phyloP scores from a whole-genome alignment of 768 basidiomycete species.

The Hysterangium stoloniferum region DNA sequence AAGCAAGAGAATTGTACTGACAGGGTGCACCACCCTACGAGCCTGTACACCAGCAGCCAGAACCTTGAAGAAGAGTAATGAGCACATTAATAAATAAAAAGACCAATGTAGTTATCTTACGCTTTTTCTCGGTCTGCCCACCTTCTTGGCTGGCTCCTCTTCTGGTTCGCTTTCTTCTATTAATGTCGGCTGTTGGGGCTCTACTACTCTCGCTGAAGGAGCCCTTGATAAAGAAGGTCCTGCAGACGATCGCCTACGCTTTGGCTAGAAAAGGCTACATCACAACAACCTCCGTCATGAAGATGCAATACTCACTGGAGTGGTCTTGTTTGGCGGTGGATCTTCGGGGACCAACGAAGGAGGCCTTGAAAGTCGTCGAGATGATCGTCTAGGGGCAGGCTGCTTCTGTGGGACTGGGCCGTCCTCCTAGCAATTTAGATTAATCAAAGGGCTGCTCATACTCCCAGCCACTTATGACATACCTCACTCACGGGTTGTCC shows the following conservation, averaged over 20 bases:
- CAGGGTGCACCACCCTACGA: constrained; percentile 47
- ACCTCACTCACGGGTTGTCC: constrained; percentile 60
- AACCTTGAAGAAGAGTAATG: constrained; percentile 24
- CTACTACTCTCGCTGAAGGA: constrained; percentile 26
- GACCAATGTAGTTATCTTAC: constrained; percentile 9
- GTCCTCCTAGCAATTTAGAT: constrained; percentile 17
- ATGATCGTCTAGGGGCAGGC: constrained; percentile 42
- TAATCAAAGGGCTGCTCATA: constrained; percentile 11
- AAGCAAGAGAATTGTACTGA: constrained; percentile 20
- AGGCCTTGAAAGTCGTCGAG: constrained; percentile 55
- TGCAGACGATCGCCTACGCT: constrained; percentile 72
- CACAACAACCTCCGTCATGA: background rate
- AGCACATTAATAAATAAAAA: background rate
- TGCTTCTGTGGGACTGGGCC: constrained; percentile 1
- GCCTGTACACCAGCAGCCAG: constrained; percentile 43
- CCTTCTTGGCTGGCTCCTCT: constrained; percentile 55
- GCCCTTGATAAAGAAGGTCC: constrained; percentile 47
- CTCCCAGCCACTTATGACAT: constrained; percentile 12
- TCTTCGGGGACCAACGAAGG: constrained; percentile 42
- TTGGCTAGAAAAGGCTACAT: constrained; percentile 41
- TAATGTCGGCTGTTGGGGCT: constrained; percentile 3
- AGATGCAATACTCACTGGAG: constrained; percentile 41
- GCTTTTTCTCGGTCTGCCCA: constrained; percentile 26
- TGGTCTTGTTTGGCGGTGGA: constrained; percentile 31
- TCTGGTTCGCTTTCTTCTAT: constrained; percentile 44